Percentiles rank a stretch among this genome's conserved stretches.
These are phyloP conservation scores for Plectosphaerella plurivora DNA, from an alignment of 2,329 filamentous ascomycete species.

Conservation along the genomic window DNA sequence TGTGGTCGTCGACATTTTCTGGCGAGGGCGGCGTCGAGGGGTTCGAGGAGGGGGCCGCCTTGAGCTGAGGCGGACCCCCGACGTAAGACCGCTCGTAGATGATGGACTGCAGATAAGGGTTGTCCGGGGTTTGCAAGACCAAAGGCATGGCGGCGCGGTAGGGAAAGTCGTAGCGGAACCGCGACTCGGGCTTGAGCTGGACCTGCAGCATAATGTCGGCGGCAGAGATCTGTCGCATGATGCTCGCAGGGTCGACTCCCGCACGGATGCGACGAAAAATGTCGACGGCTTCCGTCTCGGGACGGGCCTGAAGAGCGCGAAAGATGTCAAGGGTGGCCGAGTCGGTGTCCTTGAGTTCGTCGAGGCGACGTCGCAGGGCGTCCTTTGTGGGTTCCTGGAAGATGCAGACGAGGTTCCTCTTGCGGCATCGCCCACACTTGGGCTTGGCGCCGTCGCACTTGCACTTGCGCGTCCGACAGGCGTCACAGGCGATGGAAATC, in stretches of 20 bases:
- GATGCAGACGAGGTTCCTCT: too few species aligned
- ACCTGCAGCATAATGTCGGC: slow-evolving; percentile 33
- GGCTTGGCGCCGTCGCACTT: too few species aligned
- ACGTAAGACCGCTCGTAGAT: slow-evolving; percentile 18
- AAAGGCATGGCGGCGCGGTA: slow-evolving; percentile 20
- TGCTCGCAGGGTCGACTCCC: slow-evolving; percentile 21
- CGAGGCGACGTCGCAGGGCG: too few species aligned
- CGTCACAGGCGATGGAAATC: too few species aligned
- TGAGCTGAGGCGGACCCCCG: neutral
- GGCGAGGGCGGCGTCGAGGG: neutral
- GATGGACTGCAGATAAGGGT: slow-evolving; percentile 19
- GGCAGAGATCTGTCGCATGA: slow-evolving; percentile 27
- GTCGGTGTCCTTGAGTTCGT: too few species aligned
- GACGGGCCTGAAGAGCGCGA: too few species aligned
- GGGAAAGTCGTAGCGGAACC: slow-evolving; percentile 34
- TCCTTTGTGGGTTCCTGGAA: too few species aligned
- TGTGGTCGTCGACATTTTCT: neutral
- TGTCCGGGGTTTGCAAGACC: slow-evolving; percentile 7
- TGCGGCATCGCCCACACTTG: too few species aligned
- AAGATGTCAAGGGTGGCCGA: too few species aligned
- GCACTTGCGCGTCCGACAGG: too few species aligned
- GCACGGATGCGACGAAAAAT: neutral
- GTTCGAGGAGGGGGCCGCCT: neutral
- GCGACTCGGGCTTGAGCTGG: slow-evolving; percentile 28
- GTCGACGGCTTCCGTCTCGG: too few species aligned